Evolutionary conservation across 2,329 filamentous ascomycete species (phyloP).

Genomic region (Chalaropsis thielavioides): DNA sequence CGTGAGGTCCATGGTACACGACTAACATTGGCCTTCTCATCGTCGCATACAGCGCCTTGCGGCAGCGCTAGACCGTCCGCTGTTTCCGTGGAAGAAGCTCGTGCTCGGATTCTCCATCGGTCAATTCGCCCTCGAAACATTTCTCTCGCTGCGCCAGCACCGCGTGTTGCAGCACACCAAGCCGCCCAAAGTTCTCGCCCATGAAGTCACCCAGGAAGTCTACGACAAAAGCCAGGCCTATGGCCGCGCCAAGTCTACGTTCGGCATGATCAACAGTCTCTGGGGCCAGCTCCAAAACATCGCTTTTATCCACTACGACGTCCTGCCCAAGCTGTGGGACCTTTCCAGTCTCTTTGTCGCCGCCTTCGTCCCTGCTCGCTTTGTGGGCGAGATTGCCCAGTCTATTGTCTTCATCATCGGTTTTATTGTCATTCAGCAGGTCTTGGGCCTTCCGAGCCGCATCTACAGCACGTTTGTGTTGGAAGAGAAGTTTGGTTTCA

Average conservation of each 20-base stretch:
- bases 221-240: constrained; percentile 87
- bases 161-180: constrained; percentile 64
- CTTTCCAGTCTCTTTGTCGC: constrained; percentile 62
- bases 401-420: constrained; percentile 83
- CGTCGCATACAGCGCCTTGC: constrained; percentile 50
- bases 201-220: constrained; percentile 76
- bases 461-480: constrained; percentile 93
- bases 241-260: constrained; percentile 88
- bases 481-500: constrained; percentile 96
- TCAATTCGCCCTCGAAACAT: constrained; percentile 80
- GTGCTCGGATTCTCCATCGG: constrained; percentile 88
- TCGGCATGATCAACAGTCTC: constrained; percentile 64
- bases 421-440: constrained; percentile 69
- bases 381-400: constrained; percentile 85
- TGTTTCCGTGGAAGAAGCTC: constrained; percentile 95
- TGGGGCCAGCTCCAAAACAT: constrained; percentile 81
- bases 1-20: background rate
- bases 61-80: constrained; percentile 72
- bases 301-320: constrained; percentile 76
- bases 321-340: constrained; percentile 82
- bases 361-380: constrained; percentile 58
- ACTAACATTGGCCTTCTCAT: constrained; percentile 13
- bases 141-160: constrained; percentile 83
- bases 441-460: constrained; percentile 63
- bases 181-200: constrained; percentile 72